phyloP scores from a whole-genome alignment of 1,284 basidiomycete species.

The Malassezia globosa region DNA sequence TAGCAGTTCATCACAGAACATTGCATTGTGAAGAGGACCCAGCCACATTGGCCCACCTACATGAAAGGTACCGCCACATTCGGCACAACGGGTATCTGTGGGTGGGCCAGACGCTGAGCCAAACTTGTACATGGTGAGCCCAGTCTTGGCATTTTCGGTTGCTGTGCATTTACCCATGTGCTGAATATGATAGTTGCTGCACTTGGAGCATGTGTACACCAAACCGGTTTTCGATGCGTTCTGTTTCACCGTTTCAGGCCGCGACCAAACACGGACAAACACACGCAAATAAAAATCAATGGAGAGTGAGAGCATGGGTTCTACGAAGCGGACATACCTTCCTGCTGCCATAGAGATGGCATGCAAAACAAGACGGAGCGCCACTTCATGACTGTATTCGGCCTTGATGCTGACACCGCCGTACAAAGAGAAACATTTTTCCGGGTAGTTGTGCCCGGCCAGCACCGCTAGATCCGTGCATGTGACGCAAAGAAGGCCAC shows the following conservation, averaged over 20 bases:
- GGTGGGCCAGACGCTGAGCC: constrained; percentile 66
- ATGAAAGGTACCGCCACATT: constrained; percentile 56
- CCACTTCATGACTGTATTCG: constrained; percentile 68
- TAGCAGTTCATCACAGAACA: constrained; percentile 66
- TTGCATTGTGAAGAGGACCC: constrained; percentile 67
- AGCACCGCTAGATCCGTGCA: constrained; percentile 92
- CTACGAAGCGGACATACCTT: constrained; percentile 80
- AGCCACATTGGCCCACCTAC: constrained; percentile 94
- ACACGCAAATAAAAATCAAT: constrained; percentile 96
- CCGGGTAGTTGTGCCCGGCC: constrained; percentile 85
- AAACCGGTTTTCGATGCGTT: constrained; percentile 47
- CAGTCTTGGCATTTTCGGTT: constrained; percentile 24
- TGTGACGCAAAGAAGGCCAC: constrained; percentile 79
- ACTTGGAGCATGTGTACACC: constrained; percentile 37
- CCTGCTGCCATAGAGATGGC: constrained; percentile 73
- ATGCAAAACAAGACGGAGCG: constrained; percentile 67
- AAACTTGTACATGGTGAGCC: constrained; percentile 34
- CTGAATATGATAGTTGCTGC: constrained; percentile 31
- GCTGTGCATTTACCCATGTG: constrained; percentile 28
- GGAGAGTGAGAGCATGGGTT: constrained; percentile 79
- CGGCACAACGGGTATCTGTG: constrained; percentile 59
- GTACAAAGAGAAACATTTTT: constrained; percentile 58
- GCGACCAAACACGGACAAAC: constrained; percentile 68
- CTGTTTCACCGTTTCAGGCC: constrained; percentile 77
- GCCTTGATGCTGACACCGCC: constrained; percentile 83